Evolutionary conservation across 306 rosid species (phyloP), one percentile per base, ranked within the genome.

Genomic region (Alnus glutinosa): DNA sequence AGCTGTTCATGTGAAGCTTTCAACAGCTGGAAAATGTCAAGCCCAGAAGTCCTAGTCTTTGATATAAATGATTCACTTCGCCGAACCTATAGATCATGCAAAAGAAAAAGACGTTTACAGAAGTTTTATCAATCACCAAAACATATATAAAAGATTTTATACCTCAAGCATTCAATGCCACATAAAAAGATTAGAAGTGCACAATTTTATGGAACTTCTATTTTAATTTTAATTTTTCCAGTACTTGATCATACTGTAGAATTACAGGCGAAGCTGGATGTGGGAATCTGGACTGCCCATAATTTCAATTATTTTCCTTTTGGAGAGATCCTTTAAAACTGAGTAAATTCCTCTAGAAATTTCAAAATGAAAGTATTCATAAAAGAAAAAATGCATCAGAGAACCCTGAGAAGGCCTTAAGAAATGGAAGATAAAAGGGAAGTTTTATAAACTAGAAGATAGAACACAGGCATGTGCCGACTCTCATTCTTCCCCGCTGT

Each of bases 11-110:
- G 80, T 47, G 89, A 89, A 86, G 83, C 79, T 83, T 86, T 90
- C 82, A 90, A 86, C 83, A 81, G 87, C 88, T 80, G 88, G 77
- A 91, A 87, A 82, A 91, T 70, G 75, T 87, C 79, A 80, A 89
- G 81, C 79, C 81, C 83, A 58, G 88, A 82, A 71, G 82, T 82
- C 82, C 66, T 74, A 70, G 86, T 88, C 88, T 83, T 85, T 81
- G 86, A 87, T 82, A 91, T 79, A 77, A 91, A 69, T 32, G 90
- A 85, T 80, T 89, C 97, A 77, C 85, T 87, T 85, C 86, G 91
- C 87, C 88, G 83, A 80, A 90, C 96, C 98, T 95, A 85, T 69
- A 73, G 34, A 86, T 58, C 82, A 83, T 71, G 77, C 50, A 84
- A 75, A 49, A 81, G 75, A 46, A 55, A 61, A 86, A 58, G 79